Conservation (phyloP, 2,329 filamentous ascomycete genomes). For the Sarocladium kiliense region DNA sequence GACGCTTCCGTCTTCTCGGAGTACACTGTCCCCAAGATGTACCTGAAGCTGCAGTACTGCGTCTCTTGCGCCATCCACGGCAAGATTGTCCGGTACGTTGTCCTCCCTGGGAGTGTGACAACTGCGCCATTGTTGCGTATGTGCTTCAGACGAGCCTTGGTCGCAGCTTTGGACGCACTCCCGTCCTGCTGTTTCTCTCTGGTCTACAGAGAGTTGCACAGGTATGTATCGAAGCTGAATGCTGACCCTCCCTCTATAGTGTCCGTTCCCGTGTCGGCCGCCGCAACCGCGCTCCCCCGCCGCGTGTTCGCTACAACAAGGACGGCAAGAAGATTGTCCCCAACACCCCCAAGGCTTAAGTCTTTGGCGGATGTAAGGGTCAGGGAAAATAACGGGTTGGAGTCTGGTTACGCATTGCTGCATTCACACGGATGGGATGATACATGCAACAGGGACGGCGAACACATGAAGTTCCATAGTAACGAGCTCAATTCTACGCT, state of each 20-base stretch:
- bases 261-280: conserved; percentile 95
- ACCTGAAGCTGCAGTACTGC: conserved; percentile 99
- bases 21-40: conserved; percentile 99
- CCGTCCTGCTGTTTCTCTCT: conserved; percentile 12
- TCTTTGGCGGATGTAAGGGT: conserved; percentile 13
- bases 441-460: conserved; percentile 29
- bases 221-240: conserved; percentile 18
- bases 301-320: conserved; percentile 99
- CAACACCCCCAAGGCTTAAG: conserved; percentile 43
- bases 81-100: conserved; percentile 99
- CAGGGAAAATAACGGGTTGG: conserved; percentile 24
- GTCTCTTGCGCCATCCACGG: conserved; percentile 99
- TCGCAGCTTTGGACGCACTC: conserved; percentile 38
- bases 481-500: conserved; percentile 8
- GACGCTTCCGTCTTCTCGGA: conserved; percentile 98
- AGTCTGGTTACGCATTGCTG: conserved; percentile 31
- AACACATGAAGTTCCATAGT: conserved; percentile 18
- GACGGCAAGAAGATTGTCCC: conserved; percentile 99
- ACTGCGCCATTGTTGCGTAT: conserved; percentile 44
- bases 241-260: conserved; percentile 53
- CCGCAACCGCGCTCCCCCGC: conserved; percentile 97
- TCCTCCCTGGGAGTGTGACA: conserved; percentile 53
- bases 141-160: conserved; percentile 58
- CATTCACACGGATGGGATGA: conserved; percentile 29
- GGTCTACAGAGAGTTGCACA: conserved; percentile 13